phyloP scores from a whole-genome alignment of 2,329 filamentous ascomycete genomes.

The Thielaviopsis musarum region DNA sequence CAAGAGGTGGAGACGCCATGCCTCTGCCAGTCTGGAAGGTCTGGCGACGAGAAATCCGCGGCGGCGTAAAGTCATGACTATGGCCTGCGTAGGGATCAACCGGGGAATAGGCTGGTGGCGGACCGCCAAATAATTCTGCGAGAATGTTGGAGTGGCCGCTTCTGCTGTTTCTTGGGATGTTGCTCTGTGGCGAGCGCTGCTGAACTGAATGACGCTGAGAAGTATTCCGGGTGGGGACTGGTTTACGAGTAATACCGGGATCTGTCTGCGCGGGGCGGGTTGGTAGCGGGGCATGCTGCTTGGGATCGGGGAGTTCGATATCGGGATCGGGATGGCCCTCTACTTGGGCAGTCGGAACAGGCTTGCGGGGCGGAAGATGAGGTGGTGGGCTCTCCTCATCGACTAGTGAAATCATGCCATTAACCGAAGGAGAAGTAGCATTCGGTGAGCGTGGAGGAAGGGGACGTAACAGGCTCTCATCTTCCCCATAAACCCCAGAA shows the following conservation, averaged over 20 bases:
- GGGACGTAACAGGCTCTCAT: background rate
- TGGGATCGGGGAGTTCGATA: background rate
- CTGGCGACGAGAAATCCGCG: background rate
- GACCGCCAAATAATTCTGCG: background rate
- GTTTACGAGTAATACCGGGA: background rate
- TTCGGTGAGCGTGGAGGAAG: conserved; percentile 1
- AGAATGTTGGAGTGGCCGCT: background rate
- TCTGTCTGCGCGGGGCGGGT: background rate
- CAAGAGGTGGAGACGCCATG: background rate
- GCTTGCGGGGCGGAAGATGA: background rate
- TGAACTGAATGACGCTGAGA: background rate
- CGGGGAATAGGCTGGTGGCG: background rate
- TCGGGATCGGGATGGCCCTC: conserved; percentile 4
- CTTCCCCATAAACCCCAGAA: background rate
- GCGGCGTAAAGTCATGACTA: background rate
- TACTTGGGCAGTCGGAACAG: background rate
- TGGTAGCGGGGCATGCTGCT: background rate
- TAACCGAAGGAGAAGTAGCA: background rate
- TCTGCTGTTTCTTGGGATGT: background rate
- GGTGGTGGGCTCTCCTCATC: background rate
- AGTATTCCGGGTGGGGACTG: background rate
- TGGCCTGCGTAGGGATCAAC: background rate
- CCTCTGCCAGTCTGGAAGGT: conserved; percentile 3
- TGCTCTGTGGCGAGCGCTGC: background rate
- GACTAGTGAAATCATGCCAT: background rate